phyloP scores from a whole-genome alignment of 345 rosid genomes.

The Pistacia atlantica region DNA sequence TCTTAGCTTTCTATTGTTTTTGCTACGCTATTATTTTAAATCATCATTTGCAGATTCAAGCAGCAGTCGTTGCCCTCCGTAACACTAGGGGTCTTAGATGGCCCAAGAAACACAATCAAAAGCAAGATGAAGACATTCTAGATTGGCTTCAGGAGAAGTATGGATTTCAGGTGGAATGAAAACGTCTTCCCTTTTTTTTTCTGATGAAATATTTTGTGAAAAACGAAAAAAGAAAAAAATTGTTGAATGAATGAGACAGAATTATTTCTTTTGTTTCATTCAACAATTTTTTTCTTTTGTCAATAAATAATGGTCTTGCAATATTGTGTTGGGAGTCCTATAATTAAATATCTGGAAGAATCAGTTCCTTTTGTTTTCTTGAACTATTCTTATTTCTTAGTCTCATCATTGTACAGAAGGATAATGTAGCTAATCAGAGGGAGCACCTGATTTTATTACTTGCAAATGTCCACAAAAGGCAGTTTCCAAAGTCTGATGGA shows the following conservation, averaged over 20 bases:
- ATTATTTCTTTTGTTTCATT: not conserved
- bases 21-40: constrained; percentile 13
- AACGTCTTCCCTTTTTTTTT: too few species aligned
- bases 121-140: constrained; percentile 86
- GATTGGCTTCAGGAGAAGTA: constrained; percentile 96
- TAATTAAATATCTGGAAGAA: constrained; percentile 5
- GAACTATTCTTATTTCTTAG: constrained; percentile 6
- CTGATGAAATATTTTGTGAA: too few species aligned
- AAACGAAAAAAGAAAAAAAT: too few species aligned
- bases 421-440: constrained; percentile 97
- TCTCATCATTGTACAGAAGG: constrained; percentile 62
- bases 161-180: constrained; percentile 87
- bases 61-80: constrained; percentile 91
- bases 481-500: constrained; percentile 93
- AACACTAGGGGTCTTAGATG: constrained; percentile 98
- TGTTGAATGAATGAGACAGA: constrained; percentile 36
- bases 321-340: not conserved
- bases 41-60: constrained; percentile 66
- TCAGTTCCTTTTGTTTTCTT: constrained; percentile 3
- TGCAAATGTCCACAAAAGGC: constrained; percentile 92
- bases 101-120: constrained; percentile 71
- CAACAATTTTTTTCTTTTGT: not conserved
- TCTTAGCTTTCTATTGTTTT: constrained; percentile 7
- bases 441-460: constrained; percentile 93
- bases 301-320: not conserved